Base-by-base conservation (phyloP, 2,329 filamentous ascomycete genomes). In the Ceratocystis lukuohia region DNA sequence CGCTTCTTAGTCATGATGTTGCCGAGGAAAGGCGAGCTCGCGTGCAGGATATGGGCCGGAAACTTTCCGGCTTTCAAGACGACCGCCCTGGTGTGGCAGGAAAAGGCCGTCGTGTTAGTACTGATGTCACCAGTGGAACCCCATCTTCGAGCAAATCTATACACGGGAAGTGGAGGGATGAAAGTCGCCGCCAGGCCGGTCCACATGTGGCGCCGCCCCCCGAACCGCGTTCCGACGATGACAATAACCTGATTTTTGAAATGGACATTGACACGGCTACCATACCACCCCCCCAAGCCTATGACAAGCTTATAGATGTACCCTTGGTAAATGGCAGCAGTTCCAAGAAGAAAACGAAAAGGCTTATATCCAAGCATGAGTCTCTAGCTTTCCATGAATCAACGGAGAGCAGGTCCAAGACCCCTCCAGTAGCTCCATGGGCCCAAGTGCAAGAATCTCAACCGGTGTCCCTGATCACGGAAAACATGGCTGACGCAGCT, bases 11-110 rank as follows among this genome's bases (percentile, higher is more conserved):
- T 2, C 79, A 80, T 66, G 83, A 87, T 57, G 84, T 92, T 46
- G 82, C 87, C 7, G 86, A 88, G 70, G 87, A 89, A 71, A 77
- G 82, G 67, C 85, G 84, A 68, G 80, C 84, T 22, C 86, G 89
- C 68, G 82, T 95, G 8, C 89, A 87, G 72, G 87, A 90, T 20
- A 89, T 96, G 77, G 82, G 84, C 1, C 87, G 91, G 69, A 87
- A 83, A 69, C 78, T 77, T 69, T 82, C 76, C 70, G 82, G 83
- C 69, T 85, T 74, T 69, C 86, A 89, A 33, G 83, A 59, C 10
- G 56, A 30, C 30, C 28, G 56, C n/a, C 56, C n/a, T 30, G 28
- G 56, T 59, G 56, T 30, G 7, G 4, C 17, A 0, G 28, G 56
- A 37, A 88, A 92, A 61, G 82, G 17, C 28, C 61, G 50, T 28